Base-by-base conservation (phyloP, 352 stramenopile genomes). In the Plasmopara halstedii region DNA sequence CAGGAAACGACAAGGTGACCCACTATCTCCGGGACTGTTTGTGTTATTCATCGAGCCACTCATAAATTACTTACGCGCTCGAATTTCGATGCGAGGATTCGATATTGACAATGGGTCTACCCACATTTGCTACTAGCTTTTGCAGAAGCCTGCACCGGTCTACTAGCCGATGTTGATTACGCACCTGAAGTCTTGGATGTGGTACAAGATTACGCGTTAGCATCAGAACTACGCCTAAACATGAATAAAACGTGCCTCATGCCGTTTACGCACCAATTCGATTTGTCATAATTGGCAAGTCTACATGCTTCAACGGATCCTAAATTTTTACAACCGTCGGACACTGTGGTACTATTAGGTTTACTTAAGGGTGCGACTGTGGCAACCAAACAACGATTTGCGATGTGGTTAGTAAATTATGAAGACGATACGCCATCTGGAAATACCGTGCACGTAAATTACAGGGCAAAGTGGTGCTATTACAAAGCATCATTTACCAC, bases 1-100 rank as follows among this genome's bases (percentile, higher is more conserved):
- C 8, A 42, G 46, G 10, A 46, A 56, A n/a, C 41, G 41, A 13
- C 53, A 62, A 46, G 46, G 46, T 23, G 41, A 62, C 15, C 46
- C 34, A 15, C 41, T 62, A 7, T 56, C 53, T 2, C 53, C 53
- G 3, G 53, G 33, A 10, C 25, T 62, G 5, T 62, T 56, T 17
- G 42, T 62, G 6, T 0, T 47, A 5, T 56, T 53, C n/a, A 26
- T 55, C 1, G 36, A 61, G 17, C 45, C 53, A 9, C 41, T 61
- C 4, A 35, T 58, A 1, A 43, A 42, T 19, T 52, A 25, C 17
- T 22, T 58, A 4, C 37, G 42, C 6, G 19, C 22, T 13, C 20
- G n/a, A 8, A 4, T 43, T 10, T 31, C 37, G n/a, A 7, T 4
- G 6, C 3, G 14, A 18, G 37, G 9, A 14, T 11, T 43, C 4